A percentile compares a stretch with the other conserved stretches of the same genome.
Evolutionary conservation across 345 rosid genomes (phyloP).

Genomic region (Dipteronia sinensis): DNA sequence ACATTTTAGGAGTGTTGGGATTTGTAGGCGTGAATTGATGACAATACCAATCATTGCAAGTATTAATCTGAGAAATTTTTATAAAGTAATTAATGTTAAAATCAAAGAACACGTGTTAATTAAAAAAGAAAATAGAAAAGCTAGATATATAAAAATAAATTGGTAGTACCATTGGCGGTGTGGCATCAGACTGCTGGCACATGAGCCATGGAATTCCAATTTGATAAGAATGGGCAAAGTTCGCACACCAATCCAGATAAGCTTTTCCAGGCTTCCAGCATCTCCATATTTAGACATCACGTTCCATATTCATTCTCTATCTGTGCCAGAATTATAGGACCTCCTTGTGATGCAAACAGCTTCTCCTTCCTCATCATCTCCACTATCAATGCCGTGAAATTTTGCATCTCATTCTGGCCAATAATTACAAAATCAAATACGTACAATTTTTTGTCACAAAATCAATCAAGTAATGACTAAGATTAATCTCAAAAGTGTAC

Average conservation of each 20-base stretch:
- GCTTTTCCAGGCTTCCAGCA: constrained; percentile 59
- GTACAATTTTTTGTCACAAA: too few species aligned
- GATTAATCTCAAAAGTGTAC: constrained; percentile 15
- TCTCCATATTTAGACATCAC: constrained; percentile 50
- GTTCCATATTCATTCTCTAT: constrained; percentile 86
- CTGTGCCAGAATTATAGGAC: constrained; percentile 73
- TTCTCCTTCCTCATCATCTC: constrained; percentile 60
- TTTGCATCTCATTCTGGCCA: constrained; percentile 70
- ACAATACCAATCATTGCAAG: constrained; percentile 63
- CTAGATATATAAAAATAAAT: not conserved
- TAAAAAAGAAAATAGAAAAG: not conserved
- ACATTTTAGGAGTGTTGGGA: constrained; percentile 52
- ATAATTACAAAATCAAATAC: too few species aligned
- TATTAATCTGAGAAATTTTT: constrained; percentile 19
- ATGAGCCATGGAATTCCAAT: constrained; percentile 84
- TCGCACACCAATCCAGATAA: constrained; percentile 69
- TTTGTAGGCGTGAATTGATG: constrained; percentile 33
- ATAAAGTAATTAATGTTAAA: not conserved
- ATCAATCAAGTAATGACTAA: too few species aligned
- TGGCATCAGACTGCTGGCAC: constrained; percentile 70
- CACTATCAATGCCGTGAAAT: constrained; percentile 60
- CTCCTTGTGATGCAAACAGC: constrained; percentile 79
- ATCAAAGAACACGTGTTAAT: not conserved
- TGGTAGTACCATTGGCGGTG: constrained; percentile 41
- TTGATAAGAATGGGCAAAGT: constrained; percentile 58